phyloP scores from a whole-genome alignment of 768 basidiomycete species.

The Kockovaella imperatae region DNA sequence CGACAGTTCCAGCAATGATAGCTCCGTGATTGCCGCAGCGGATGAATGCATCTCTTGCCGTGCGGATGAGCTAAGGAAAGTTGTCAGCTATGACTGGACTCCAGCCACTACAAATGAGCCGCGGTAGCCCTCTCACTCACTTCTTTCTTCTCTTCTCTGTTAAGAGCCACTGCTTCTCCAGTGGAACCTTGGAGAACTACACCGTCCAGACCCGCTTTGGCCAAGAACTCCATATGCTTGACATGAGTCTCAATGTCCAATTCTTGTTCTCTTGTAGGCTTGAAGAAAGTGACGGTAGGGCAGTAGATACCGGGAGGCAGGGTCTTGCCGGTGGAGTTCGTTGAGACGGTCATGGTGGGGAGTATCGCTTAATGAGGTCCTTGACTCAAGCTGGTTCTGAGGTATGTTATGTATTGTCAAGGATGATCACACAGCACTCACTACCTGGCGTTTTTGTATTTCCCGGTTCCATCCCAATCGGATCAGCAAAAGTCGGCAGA shows the following conservation, averaged over 20 bases:
- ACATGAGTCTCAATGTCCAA: constrained; percentile 43
- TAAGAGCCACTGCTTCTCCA: constrained; percentile 40
- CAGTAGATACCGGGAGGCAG: constrained; percentile 31
- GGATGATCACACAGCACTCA: no score
- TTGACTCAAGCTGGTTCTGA: no score
- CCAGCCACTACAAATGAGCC: background rate
- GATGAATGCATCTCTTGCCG: constrained; percentile 18
- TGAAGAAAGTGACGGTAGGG: constrained; percentile 43
- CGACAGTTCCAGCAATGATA: constrained; percentile 32
- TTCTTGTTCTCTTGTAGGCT: constrained; percentile 37
- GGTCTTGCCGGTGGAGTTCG: background rate
- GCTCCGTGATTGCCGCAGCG: constrained; percentile 16
- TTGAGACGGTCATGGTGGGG: constrained; percentile 1
- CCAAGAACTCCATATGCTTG: constrained; percentile 43
- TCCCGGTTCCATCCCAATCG: no score
- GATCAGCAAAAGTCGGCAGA: no score
- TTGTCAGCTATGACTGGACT: background rate
- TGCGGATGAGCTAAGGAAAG: constrained; percentile 12
- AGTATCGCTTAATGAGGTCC: no score
- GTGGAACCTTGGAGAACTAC: constrained; percentile 39
- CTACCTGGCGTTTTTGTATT: no score
- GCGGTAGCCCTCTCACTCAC: constrained; percentile 22
- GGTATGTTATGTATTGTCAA: no score
- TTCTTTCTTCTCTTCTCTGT: constrained; percentile 33
- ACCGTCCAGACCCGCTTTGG: constrained; percentile 34